phyloP scores from a whole-genome alignment of 768 basidiomycete genomes.

The Collybia mongolica region DNA sequence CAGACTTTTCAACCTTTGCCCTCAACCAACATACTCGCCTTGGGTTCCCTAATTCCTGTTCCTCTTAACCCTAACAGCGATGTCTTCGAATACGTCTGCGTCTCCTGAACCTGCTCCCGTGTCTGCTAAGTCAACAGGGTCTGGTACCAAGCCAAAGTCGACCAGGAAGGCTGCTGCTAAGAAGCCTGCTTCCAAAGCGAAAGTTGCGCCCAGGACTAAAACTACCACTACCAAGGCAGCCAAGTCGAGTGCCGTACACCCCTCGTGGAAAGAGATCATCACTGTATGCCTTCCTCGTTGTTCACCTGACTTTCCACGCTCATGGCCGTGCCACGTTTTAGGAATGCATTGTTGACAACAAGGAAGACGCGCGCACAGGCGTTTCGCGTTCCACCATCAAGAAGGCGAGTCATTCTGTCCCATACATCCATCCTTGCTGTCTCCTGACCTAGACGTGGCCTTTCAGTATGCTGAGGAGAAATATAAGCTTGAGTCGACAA shows the following conservation, averaged over 20 bases:
- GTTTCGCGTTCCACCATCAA: constrained; percentile 80
- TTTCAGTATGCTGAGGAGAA: constrained; percentile 77
- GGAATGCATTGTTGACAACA: constrained; percentile 72
- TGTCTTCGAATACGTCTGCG: constrained; percentile 24
- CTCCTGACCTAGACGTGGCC: constrained; percentile 12
- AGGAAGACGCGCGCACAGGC: constrained; percentile 65
- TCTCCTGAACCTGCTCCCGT: constrained; percentile 20
- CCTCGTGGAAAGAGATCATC: constrained; percentile 58
- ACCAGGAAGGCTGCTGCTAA: constrained; percentile 17
- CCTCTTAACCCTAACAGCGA: constrained; percentile 11
- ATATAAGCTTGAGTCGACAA: constrained; percentile 72
- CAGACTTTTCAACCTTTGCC: constrained; percentile 20
- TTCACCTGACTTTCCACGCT: neutral
- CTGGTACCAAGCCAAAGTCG: constrained; percentile 16
- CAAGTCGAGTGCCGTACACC: constrained; percentile 28
- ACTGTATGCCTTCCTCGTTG: constrained; percentile 29
- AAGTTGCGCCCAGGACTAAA: constrained; percentile 30
- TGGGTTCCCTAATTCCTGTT: neutral
- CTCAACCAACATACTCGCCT: constrained; percentile 6
- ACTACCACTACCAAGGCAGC: constrained; percentile 23
- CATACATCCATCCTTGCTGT: neutral
- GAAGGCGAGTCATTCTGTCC: constrained; percentile 53
- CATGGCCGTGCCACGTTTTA: constrained; percentile 21
- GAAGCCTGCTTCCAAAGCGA: constrained; percentile 24
- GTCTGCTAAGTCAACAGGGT: constrained; percentile 11